Conservation (phyloP, 2,329 filamentous ascomycete species). For the Pestalotiopsis sp. region DNA sequence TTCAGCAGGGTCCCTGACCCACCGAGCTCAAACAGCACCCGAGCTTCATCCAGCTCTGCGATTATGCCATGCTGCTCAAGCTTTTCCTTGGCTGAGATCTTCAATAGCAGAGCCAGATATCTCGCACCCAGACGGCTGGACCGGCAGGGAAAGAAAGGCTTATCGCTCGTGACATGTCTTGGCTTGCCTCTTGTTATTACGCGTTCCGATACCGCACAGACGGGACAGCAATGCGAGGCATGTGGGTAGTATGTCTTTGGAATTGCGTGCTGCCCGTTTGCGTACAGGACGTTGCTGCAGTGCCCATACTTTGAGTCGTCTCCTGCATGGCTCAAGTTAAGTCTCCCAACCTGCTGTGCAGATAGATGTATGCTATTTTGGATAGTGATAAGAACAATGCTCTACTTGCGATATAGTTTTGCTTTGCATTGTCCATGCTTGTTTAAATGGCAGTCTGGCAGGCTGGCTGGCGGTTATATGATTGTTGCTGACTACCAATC, state of each 20-base stretch:
- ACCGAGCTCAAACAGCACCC: slow-evolving; percentile 10
- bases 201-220: neutral
- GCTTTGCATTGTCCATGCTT: neutral
- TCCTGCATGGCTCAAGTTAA: neutral
- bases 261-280: neutral
- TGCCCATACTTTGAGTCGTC: neutral
- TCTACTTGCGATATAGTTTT: neutral
- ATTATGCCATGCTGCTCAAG: neutral
- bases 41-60: slow-evolving; percentile 4
- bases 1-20: neutral
- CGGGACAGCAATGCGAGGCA: neutral
- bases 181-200: neutral
- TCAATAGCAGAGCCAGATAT: neutral
- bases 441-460: no score
- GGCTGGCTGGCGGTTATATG: neutral
- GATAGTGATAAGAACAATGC: neutral
- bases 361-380: neutral
- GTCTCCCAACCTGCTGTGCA: neutral
- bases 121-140: neutral
- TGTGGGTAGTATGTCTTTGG: no score
- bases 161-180: neutral
- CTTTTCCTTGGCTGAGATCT: neutral
- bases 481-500: no score
- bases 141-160: neutral
- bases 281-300: neutral